Conservation (phyloP, 2,329 filamentous ascomycete genomes). For the Calonectria multiphialidica region DNA sequence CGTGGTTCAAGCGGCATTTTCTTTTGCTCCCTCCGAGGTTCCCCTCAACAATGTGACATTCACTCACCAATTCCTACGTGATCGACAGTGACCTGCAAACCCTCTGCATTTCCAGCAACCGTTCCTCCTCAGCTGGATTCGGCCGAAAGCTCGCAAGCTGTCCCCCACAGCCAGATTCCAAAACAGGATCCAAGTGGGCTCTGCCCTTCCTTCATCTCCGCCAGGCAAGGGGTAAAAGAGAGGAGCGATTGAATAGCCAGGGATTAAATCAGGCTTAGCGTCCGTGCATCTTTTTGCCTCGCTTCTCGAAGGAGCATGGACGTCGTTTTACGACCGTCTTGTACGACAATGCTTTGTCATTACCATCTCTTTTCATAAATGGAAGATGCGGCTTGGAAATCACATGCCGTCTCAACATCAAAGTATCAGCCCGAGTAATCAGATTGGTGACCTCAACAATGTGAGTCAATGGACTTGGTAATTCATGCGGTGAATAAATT, state of each 20-base stretch:
- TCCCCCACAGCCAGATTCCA: background rate
- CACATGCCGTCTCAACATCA: background rate
- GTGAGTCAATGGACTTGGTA: background rate
- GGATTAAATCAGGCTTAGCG: background rate
- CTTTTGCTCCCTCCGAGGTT: background rate
- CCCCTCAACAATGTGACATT: background rate
- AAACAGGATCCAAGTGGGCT: constrained; percentile 11
- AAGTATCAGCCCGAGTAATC: no score
- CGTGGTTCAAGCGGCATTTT: constrained; percentile 11
- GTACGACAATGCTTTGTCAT: background rate
- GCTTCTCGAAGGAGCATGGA: background rate
- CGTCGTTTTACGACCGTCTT: background rate
- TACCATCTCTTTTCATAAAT: background rate
- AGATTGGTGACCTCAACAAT: background rate
- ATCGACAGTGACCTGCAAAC: background rate
- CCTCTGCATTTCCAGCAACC: background rate
- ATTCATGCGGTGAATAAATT: background rate
- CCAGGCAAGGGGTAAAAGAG: background rate
- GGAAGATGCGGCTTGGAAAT: background rate
- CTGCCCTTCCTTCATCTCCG: constrained; percentile 21
- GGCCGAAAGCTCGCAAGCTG: background rate
- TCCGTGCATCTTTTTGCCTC: background rate
- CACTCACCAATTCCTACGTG: background rate
- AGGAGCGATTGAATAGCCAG: background rate
- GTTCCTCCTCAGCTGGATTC: background rate